Conservation (phyloP, 2,329 filamentous ascomycete species). For the Colletotrichum musae region DNA sequence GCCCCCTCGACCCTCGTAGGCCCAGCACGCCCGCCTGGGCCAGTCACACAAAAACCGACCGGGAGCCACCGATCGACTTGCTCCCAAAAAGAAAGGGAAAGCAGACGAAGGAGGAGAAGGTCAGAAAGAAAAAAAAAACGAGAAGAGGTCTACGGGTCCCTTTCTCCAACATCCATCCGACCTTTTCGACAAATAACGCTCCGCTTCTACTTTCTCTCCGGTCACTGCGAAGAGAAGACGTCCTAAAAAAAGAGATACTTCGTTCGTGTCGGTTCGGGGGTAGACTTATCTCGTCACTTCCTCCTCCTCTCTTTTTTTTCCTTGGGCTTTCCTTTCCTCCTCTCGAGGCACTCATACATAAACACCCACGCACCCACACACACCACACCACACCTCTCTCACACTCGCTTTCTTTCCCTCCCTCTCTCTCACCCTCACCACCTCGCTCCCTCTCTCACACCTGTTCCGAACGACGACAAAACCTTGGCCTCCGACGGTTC, state of each 20-base stretch:
- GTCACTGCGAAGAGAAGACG: conserved; percentile 3
- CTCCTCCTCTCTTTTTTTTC: conserved; percentile 42
- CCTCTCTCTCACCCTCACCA: conserved; percentile 2
- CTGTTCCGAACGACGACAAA: background rate
- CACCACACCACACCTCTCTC: background rate
- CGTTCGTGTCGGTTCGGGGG: conserved; percentile 14
- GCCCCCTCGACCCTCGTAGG: conserved; percentile 56
- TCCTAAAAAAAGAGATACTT: conserved; percentile 26
- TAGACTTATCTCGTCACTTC: conserved; percentile 34
- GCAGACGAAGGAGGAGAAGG: conserved; percentile 41
- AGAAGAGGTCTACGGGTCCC: conserved; percentile 47
- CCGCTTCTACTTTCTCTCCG: conserved; percentile 35
- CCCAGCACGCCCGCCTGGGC: conserved; percentile 31
- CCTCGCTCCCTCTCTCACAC: background rate
- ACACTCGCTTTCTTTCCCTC: conserved; percentile 35
- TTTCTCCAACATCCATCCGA: conserved; percentile 46
- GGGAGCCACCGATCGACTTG: conserved; percentile 57
- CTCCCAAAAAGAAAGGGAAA: conserved; percentile 43
- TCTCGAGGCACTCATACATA: conserved; percentile 37
- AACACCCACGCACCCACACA: conserved; percentile 9
- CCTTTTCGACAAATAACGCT: conserved; percentile 42
- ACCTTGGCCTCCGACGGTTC: conserved; percentile 16
- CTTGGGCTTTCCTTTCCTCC: conserved; percentile 9
- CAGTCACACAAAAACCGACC: conserved; percentile 66
- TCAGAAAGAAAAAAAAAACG: conserved; percentile 38